A percentile compares a stretch with the other conserved stretches of the same genome.
Evolutionary conservation across 1,284 basidiomycete species (phyloP).

Genomic region (Fomes fomentarius): DNA sequence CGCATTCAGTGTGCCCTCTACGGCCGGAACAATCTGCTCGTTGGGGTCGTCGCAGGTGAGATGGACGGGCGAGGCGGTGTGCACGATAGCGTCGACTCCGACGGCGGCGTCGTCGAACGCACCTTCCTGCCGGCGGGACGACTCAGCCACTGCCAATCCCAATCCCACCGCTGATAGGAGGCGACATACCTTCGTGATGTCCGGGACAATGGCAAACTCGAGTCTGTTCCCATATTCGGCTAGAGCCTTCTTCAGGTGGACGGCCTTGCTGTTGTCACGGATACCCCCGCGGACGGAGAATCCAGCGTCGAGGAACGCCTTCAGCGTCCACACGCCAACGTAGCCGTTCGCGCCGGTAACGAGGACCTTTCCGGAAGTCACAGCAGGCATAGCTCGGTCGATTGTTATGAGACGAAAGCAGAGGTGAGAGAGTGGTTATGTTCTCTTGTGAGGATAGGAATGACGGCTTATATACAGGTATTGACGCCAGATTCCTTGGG

Average conservation of each 20-base stretch:
- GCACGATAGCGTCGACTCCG: conserved; percentile 45
- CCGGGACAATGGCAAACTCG: conserved; percentile 54
- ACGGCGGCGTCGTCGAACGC: conserved; percentile 45
- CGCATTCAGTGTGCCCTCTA: conserved; percentile 31
- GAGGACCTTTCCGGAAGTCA: conserved; percentile 35
- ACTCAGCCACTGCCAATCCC: too few species aligned
- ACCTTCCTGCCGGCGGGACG: conserved; percentile 29
- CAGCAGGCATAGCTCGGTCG: conserved; percentile 36
- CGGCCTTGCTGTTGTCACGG: conserved; percentile 52
- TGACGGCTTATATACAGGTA: too few species aligned
- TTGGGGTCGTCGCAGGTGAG: conserved; percentile 37
- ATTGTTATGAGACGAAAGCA: too few species aligned
- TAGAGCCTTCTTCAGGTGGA: conserved; percentile 52
- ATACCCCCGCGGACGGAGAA: conserved; percentile 52
- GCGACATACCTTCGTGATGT: conserved; percentile 56
- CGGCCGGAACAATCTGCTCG: conserved; percentile 36
- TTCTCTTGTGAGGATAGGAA: too few species aligned
- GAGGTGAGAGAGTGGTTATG: too few species aligned
- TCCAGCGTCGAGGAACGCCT: conserved; percentile 32
- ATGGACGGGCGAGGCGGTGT: conserved; percentile 48
- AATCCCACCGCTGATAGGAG: conserved; percentile 62
- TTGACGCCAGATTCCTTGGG: too few species aligned
- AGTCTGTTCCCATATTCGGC: conserved; percentile 46
- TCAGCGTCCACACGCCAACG: conserved; percentile 35
- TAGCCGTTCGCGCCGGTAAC: conserved; percentile 44